Base-by-base conservation (phyloP, 495 filamentous ascomycete species). In the Trichoderma asperelloides region DNA sequence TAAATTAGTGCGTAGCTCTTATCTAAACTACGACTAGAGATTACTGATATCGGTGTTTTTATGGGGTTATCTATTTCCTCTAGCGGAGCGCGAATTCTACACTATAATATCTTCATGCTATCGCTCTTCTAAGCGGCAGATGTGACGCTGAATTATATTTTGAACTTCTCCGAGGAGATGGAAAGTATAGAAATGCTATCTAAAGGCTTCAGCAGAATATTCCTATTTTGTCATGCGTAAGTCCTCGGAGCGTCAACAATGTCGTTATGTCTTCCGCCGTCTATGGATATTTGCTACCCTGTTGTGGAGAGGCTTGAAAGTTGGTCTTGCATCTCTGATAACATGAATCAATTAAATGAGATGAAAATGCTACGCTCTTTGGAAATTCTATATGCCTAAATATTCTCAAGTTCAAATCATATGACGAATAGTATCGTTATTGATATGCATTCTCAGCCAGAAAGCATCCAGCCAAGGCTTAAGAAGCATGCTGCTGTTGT, bases 401-500 rank as follows among this genome's bases (percentile, higher is more conserved):
- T 25, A 11, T 21, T 11, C 11, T 1, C n/a, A 21, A 23, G 21
- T 7, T 21, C 16, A 21, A 51, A 51, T 5, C n/a, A 51, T 15
- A 6, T 21, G 8, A 51, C 23, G 47, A 23, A 21, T 51, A 21
- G 16, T 11, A 3, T 9, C 2, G 47, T 9, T 51, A 4, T 2
- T 9, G 21, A 51, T 23, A 51, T 23, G 16, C n/a, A 3, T 4
- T 9, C 5, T 7, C n/a, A 23, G 47, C 2, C 47, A 51, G 47
- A 25, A 21, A 9, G 1, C 47, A 11, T 21, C n/a, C n/a, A 21
- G 47, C 3, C 18, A 21, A 21, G 47, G 21, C 21, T 7, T 23
- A 51, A 23, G 18, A 51, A 51, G 11, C 39, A n/a, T 21, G 47
- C 21, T 9, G 47, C 47, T 4, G 85, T 98, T 40, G 91, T 96